Conservation (phyloP, 306 rosid species). For the Mimosa pudica region DNA sequence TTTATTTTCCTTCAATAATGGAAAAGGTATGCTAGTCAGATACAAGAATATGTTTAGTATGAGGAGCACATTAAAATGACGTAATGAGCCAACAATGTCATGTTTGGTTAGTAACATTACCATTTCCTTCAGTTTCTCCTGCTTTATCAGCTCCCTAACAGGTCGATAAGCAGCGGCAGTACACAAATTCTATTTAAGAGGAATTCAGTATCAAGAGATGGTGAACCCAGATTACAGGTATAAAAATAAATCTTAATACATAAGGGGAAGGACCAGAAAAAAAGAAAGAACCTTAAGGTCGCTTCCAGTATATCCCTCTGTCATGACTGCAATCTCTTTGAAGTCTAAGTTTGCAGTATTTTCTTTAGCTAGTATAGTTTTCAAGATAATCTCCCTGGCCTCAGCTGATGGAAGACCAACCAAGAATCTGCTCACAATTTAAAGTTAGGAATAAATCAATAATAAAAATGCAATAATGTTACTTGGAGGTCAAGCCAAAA, state of each 20-base stretch:
- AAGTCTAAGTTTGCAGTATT: neutral
- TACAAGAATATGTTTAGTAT: neutral
- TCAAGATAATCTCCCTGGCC: neutral
- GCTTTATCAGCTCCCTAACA: neutral
- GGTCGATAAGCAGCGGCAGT: neutral
- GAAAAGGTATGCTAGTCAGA: neutral
- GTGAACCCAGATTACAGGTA: neutral
- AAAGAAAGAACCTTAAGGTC: neutral
- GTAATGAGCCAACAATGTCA: neutral
- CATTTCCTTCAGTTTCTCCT: neutral
- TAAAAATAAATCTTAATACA: neutral
- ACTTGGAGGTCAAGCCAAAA: neutral
- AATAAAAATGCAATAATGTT: neutral
- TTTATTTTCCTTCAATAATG: neutral
- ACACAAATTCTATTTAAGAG: neutral
- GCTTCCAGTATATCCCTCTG: constrained; percentile 6
- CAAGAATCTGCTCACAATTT: neutral
- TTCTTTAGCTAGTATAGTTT: neutral
- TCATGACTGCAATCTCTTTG: neutral
- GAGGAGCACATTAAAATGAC: neutral
- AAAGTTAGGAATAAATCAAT: neutral
- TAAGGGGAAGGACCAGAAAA: neutral
- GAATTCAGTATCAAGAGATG: neutral
- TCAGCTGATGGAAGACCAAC: neutral
- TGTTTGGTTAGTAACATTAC: neutral